Evolutionary conservation across 2,329 filamentous ascomycete genomes (phyloP), one percentile per base, ranked within the genome.

Genomic region (Macroventuria anomochaeta): DNA sequence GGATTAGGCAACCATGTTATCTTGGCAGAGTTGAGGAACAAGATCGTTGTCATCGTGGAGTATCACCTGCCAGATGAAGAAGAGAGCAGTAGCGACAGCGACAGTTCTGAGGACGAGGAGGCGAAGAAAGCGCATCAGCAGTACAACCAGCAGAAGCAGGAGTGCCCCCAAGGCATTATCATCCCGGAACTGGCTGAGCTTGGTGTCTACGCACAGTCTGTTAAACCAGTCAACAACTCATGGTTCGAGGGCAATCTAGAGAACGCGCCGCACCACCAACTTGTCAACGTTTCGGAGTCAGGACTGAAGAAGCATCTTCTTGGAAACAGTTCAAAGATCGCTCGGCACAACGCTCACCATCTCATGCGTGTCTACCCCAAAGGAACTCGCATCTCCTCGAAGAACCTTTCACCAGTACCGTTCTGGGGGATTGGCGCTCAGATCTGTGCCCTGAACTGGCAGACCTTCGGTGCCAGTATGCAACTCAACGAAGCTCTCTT

Each of bases 291-390:
- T 3, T 89, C 86, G 2, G 87, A 89, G 69, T 81, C 80, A 1
- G 84, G 83, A 0, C 75, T 89, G 0, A 73, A 77, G 3, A 66
- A 76, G 1, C 79, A 85, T 48, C 74, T 88, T 50, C 80, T 82
- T 1, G 69, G 68, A 1, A 65, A 74, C 37, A 77, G 75, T 38
- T 64, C 75, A 12, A 77, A 79, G 28, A 86, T 89, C 46, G 75
- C 82, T 1, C 68, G 69, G 0, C 87, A 89, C 75, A 89, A 89
- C 57, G 76, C 85, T 0, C 76, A 80, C 17, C 85, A 88, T 55
- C 77, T 89, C n/a, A 89, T 89, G 86, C 82, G 87, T 3, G 86
- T 89, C 1, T 89, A 79, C 59, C 87, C 87, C 31, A 88, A 88
- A 64, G 87, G 87, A 41, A 88, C 86, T 0, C 83, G 87, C 36